Base-by-base conservation (phyloP, 2,329 filamentous ascomycete genomes). In the Cordyceps javanica region DNA sequence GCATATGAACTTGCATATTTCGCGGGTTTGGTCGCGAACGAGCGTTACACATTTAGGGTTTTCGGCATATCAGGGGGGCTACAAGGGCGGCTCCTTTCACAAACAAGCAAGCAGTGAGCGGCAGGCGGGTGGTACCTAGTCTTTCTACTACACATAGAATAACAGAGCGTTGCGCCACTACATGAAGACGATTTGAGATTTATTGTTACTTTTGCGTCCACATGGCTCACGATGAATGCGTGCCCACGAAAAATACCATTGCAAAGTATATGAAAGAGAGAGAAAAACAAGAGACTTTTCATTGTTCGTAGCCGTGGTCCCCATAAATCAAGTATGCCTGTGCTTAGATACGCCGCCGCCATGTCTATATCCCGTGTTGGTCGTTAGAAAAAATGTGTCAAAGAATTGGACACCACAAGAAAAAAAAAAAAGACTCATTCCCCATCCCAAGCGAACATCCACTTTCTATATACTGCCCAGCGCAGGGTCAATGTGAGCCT, bases 401-500 rank as follows among this genome's bases (percentile, higher is more conserved):
- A 21, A 50, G 16, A 50, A 50, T 32, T 23, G 10, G 32, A 38
- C 48, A 50, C 30, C 16, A 19, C 19, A 50, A 38, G 14, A 36
- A 11, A 14, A 23, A 25, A n/a, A 23, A 21, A 19, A 41, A 41
- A 21, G 38, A 41, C 9, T n/a, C n/a, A n/a, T n/a, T n/a, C n/a
- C n/a, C n/a, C n/a, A n/a, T n/a, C n/a, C n/a, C n/a, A 10, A 14
- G 14, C 36, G 11, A 41, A 21, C 9, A 1, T 10, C 21, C 39
- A 1, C 6, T 9, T 25, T 16, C 28, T 55, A 45, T 30, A 45
- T 5, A 36, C 23, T 46, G 16, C 60, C 63, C 10, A 74, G 62
- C 11, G 66, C 63, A 28, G 72, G 72, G 39, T 74, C 72, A 21
- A 74, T 65, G 30, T 64, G 61, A 16, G 58, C 26, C 49, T 70